Evolutionary conservation across 257 asterid genomes (phyloP).

Genomic region (Solanum sitiens): DNA sequence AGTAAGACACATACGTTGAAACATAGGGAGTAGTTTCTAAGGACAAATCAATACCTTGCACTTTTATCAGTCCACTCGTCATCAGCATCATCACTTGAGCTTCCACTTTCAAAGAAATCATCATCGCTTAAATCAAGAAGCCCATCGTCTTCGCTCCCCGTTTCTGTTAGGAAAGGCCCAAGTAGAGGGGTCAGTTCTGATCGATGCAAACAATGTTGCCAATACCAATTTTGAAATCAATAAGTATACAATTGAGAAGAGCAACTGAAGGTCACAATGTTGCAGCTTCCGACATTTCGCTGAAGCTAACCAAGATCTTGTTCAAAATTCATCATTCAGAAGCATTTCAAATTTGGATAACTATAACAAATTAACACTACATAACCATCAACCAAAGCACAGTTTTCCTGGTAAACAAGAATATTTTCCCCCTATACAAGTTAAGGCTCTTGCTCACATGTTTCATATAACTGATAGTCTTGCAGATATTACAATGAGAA

Average conservation of each 20-base stretch:
- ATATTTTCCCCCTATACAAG: neutral
- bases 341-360: neutral
- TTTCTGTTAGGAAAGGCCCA: constrained; percentile 45
- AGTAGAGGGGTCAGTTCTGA: constrained; percentile 2
- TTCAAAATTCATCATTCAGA: neutral
- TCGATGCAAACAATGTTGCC: neutral
- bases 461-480: neutral
- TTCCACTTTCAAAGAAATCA: constrained; percentile 77
- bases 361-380: neutral
- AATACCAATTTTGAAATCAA: neutral
- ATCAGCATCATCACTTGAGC: constrained; percentile 96
- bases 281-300: neutral
- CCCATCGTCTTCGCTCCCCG: constrained; percentile 97
- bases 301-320: neutral
- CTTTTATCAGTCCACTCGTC: constrained; percentile 85
- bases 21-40: neutral
- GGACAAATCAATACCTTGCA: constrained; percentile 38
- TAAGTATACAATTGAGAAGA: neutral
- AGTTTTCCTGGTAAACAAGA: neutral
- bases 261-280: neutral
- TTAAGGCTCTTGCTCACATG: neutral
- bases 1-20: neutral
- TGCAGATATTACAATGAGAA: neutral
- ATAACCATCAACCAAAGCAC: neutral
- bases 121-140: constrained; percentile 75